Evolutionary conservation across 345 rosid genomes (phyloP), one percentile per base, ranked within the genome.

Genomic region (Gossypium rotundifolium): DNA sequence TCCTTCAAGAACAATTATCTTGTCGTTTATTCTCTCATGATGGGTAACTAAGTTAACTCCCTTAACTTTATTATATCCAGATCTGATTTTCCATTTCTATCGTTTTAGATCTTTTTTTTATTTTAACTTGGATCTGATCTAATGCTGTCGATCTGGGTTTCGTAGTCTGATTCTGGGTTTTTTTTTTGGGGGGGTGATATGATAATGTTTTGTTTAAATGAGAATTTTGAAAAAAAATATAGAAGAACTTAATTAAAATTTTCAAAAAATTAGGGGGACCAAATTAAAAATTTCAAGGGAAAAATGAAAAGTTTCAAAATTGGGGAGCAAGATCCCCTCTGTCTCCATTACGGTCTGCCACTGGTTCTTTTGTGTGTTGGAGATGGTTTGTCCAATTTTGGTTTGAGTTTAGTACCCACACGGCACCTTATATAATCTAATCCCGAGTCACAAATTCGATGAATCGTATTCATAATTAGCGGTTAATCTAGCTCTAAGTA

Each of bases 1-100:
- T 87, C 93, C 65, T 91, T 93, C 89, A 89, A 89, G 82, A 93
- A 91, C 90, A 93, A 87, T 79, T 91, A 93, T 79, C 90, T 93
- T 72, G 10, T 91, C 57, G 98, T 91, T 66, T 93, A 91, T 86
- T 93, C 96, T 60, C 93, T 93, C 76, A 93, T 93, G 96, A 93
- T 93, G 96, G 98, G 94, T 87, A 86, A 74, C 11, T 51, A 14
- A 14, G 11, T 48, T 53, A 0, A 66, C 42, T 57, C 22, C 65
- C 60, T 12, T 6, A 25, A 6, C 42, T 40, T 18, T 40, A n/a
- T 51, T 23, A n/a, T 58, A 40, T 45, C 22, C n/a, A 42, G 72
- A 44, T 74, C 72, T 67, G 55, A 52, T 75, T 53, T 33, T 70
- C 73, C n/a, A 4, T 23, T 64, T 52, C 23, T 27, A 17, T 11